Evolutionary conservation across 1,284 basidiomycete species (phyloP), one percentile per base, ranked within the genome.

Genomic region (Heterobasidion parviporum): DNA sequence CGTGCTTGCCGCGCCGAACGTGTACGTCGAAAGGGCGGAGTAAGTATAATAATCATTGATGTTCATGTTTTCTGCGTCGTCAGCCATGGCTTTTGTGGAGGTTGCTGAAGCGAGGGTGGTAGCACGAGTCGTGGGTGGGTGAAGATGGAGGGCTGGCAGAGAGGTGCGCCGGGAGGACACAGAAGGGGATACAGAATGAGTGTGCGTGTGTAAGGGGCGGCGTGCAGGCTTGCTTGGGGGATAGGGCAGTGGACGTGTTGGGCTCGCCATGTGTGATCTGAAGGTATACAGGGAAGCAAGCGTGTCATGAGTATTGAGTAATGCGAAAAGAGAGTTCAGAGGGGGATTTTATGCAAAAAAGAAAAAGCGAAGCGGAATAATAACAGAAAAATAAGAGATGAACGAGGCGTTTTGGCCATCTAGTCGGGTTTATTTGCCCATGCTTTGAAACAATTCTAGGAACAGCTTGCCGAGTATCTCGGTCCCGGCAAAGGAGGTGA

Each of bases 21-120:
- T 72, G 60, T 70, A 76, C 4, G 69, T 67, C 20, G 68, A 68
- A 6, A 76, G 61, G 55, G 67, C 66, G 16, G 70, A 70, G 59
- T 75, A 73, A 41, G 73, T 60, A 16, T 60, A 55, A 54, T 56
- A 58, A 52, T 74, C 72, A 52, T 73, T 68, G 53, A 62, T 60
- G 45, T 61, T 64, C 26, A 56, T 50, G 54, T 58, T 63, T 52
- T 55, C 60, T 36, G 53, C 51, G 56, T 57, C 63, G 36, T 54
- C 57, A 15, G 60, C 54, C 54, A 58, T 60, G 49, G 49, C 36
- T 26, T 55, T 50, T 41, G 59, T 50, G 12, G 58, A n/a, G 20
- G 56, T 47, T 16, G 56, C 46, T n/a, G 58, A 36, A 15, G 54
- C 56, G 35, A 54, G 41, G 15, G 59, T 52, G 44, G 60, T 56